phyloP scores from a whole-genome alignment of 805 yeast genomes.

The Starmera quercuum region DNA sequence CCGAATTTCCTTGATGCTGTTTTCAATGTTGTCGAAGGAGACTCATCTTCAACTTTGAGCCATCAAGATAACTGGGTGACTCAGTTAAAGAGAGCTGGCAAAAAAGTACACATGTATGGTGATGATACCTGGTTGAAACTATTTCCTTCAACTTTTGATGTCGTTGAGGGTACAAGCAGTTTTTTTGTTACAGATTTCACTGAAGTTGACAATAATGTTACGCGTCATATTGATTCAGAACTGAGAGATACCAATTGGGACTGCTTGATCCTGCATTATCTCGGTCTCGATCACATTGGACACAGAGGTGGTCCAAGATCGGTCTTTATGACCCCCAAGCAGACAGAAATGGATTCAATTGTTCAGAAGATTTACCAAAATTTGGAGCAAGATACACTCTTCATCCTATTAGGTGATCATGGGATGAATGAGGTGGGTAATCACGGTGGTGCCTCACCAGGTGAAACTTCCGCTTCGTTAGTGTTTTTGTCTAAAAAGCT shows the following conservation, averaged over 20 bases:
- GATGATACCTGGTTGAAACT: conserved; percentile 97
- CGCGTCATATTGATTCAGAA: conserved; percentile 70
- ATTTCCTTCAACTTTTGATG: conserved; percentile 64
- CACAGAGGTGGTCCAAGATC: conserved; percentile 93
- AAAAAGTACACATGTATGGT: conserved; percentile 74
- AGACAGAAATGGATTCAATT: conserved; percentile 75
- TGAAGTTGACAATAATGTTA: conserved; percentile 89
- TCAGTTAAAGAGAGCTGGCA: conserved; percentile 40
- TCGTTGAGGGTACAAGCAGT: conserved; percentile 81
- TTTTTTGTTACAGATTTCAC: conserved; percentile 93
- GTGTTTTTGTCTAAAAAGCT: conserved; percentile 61
- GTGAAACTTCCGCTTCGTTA: conserved; percentile 88
- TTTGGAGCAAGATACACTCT: conserved; percentile 44
- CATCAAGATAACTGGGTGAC: conserved; percentile 83
- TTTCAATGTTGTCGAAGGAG: conserved; percentile 87
- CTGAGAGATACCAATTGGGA: conserved; percentile 62
- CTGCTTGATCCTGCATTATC: conserved; percentile 76
- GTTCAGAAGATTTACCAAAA: conserved; percentile 43
- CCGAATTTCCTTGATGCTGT: conserved; percentile 94
- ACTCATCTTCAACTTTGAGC: conserved; percentile 55
- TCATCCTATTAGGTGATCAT: conserved; percentile 85
- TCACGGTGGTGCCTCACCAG: conserved; percentile 92
- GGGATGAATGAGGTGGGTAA: conserved; percentile 96
- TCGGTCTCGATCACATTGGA: conserved; percentile 96
- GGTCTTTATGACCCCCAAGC: conserved; percentile 73